A percentile compares a stretch with the other conserved stretches of the same genome.
Conservation (phyloP, 2,329 filamentous ascomycete species). For the Cladophialophora yegresii region DNA sequence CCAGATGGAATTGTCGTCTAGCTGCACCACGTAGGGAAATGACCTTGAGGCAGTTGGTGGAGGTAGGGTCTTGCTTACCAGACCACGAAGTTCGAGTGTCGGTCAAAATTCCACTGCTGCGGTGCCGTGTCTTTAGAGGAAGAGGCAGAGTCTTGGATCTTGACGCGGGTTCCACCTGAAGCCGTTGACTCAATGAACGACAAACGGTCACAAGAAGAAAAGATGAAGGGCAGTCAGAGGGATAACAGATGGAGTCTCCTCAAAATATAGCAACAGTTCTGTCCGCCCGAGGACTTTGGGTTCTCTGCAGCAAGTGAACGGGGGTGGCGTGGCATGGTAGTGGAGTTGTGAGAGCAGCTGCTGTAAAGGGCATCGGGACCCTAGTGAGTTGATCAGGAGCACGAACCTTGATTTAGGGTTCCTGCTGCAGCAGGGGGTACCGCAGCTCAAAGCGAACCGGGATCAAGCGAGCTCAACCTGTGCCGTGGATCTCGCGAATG, state of each 20-base stretch:
- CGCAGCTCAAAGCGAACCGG: slow-evolving; percentile 19
- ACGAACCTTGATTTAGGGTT: slow-evolving; percentile 21
- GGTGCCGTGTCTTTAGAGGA: not conserved
- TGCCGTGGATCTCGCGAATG: slow-evolving; percentile 1
- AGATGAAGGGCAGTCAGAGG: slow-evolving; percentile 5
- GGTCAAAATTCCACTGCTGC: not conserved
- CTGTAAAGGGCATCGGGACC: slow-evolving; percentile 7
- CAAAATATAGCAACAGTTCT: slow-evolving; percentile 27
- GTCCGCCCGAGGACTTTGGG: slow-evolving; percentile 9
- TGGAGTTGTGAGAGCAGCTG: slow-evolving; percentile 13
- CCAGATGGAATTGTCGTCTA: slow-evolving; percentile 5
- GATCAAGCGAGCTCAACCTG: slow-evolving; percentile 5
- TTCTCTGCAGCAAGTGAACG: slow-evolving; percentile 10
- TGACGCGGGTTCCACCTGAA: not conserved
- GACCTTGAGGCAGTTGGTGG: slow-evolving; percentile 11
- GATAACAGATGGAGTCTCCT: slow-evolving; percentile 16
- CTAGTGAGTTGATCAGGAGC: slow-evolving; percentile 6
- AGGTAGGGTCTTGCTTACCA: slow-evolving; percentile 17
- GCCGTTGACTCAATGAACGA: not conserved
- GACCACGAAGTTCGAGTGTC: not conserved
- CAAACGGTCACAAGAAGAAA: not conserved
- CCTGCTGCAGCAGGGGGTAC: slow-evolving; percentile 17
- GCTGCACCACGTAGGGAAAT: slow-evolving; percentile 16
- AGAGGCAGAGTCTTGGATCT: not conserved
- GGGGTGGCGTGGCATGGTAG: slow-evolving; percentile 19